phyloP scores from a whole-genome alignment of 2,329 filamentous ascomycete species.

The Dendryphion nanum region DNA sequence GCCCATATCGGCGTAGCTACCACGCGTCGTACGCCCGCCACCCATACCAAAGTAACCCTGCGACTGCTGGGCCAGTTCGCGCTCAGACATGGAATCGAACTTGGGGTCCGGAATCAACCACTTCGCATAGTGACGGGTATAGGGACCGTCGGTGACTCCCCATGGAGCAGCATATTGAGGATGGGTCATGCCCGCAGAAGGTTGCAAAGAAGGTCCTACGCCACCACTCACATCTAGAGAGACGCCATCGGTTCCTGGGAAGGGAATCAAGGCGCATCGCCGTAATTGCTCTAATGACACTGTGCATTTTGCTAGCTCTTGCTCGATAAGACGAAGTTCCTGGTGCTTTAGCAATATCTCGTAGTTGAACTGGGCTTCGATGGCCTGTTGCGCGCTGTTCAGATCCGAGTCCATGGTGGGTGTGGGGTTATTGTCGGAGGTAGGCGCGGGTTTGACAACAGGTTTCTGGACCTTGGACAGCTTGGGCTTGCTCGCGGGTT shows the following conservation, averaged over 20 bases:
- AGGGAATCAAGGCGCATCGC: constrained; percentile 88
- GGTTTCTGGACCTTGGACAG: constrained; percentile 19
- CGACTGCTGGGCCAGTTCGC: constrained; percentile 33
- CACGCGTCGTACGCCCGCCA: constrained; percentile 78
- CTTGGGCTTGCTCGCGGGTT: constrained; percentile 31
- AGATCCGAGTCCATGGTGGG: constrained; percentile 25
- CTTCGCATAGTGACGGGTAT: constrained; percentile 89
- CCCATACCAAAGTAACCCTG: constrained; percentile 36
- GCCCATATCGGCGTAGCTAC: constrained; percentile 62
- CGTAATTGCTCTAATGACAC: constrained; percentile 89
- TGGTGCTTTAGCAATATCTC: constrained; percentile 94
- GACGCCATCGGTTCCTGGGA: constrained; percentile 68
- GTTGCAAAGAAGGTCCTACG: constrained; percentile 67
- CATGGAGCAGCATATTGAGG: constrained; percentile 82
- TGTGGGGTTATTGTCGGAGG: constrained; percentile 18
- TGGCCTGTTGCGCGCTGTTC: constrained; percentile 64
- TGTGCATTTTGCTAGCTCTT: constrained; percentile 95
- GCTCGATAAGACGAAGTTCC: constrained; percentile 89
- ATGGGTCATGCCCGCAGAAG: constrained; percentile 60
- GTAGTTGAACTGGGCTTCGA: constrained; percentile 84
- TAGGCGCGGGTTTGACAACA: constrained; percentile 19
- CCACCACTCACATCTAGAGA: constrained; percentile 71
- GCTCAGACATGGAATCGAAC: constrained; percentile 63
- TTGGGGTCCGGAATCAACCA: constrained; percentile 88
- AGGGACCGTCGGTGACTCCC: constrained; percentile 88